Base-by-base conservation (phyloP, 768 basidiomycete genomes). In the Pisolithus orientalis region DNA sequence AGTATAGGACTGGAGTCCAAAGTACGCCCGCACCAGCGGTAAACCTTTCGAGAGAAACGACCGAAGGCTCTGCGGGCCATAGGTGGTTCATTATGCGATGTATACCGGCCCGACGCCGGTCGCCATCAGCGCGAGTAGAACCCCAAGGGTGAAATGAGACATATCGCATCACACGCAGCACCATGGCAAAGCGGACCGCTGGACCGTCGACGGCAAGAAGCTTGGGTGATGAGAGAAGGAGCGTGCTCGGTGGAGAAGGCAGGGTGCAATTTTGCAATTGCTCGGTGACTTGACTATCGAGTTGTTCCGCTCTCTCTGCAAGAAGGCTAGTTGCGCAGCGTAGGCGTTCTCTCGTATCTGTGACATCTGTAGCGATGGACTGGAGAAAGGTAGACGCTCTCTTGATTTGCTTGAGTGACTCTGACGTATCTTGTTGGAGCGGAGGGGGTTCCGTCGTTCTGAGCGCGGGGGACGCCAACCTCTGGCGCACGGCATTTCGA, bases 141-240 rank as follows among this genome's bases (percentile, higher is more conserved):
- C 90, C 90, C 90, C 90, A 93, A 2, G 87, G 84, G 38, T 78
- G 72, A 43, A 80, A 83, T 0, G 90, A 91, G 39, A 83, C 70
- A 59, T 82, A 86, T 13, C 88, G 87, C 48, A 90, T 69, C 28
- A 84, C 71, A 31, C 82, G 77, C 40, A 77, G 65, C 54, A 83
- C 62, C 42, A 83, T 60, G 2, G 75, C 74, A 42, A 59, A 63
- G 47, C 68, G 72, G 16, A 79, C 49, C 3, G 58, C 53, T 0
- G 65, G 64, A 39, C 76, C 68, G 1, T 61, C 53, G 44, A 79
- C 66, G 0, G 61, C 49, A 34, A 61, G 46, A 0, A 82, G 60
- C 2, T 64, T 57, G 8, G 60, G 54, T 11, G 63, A 64, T 0
- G 80, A 73, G 2, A 84, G 62, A 39, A 82, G 60, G 52, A 79